phyloP scores from a whole-genome alignment of 1,284 basidiomycete genomes.

The Moniliophthora roreri region DNA sequence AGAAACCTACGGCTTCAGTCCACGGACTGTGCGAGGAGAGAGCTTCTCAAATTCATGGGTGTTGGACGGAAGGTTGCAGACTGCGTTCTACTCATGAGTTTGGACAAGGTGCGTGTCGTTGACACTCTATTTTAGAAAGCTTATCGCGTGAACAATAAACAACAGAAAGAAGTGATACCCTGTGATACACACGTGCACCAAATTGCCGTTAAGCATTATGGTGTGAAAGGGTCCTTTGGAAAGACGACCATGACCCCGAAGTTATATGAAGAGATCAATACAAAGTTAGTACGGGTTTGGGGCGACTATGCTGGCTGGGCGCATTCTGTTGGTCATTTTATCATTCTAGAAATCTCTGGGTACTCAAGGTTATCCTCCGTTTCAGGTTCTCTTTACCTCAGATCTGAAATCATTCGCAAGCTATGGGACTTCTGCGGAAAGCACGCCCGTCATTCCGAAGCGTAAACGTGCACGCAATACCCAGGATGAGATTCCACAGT shows the following conservation, averaged over 20 bases:
- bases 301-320: conserved; percentile 90
- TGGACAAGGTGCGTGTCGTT: conserved; percentile 73
- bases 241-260: conserved; percentile 76
- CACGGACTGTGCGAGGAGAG: conserved; percentile 66
- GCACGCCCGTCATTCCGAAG: conserved; percentile 24
- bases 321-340: conserved; percentile 62
- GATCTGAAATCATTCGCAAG: conserved; percentile 52
- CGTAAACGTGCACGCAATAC: conserved; percentile 18
- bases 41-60: conserved; percentile 82
- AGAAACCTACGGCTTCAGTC: conserved; percentile 48
- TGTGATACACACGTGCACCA: conserved; percentile 93
- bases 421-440: conserved; percentile 31
- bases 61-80: conserved; percentile 97
- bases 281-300: conserved; percentile 69
- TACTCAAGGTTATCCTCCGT: conserved; percentile 3
- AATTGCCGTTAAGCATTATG: conserved; percentile 84
- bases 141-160: not conserved
- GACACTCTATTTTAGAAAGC: conserved; percentile 8
- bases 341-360: not conserved
- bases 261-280: conserved; percentile 76
- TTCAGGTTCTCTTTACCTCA: conserved; percentile 58
- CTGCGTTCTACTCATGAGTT: conserved; percentile 92
- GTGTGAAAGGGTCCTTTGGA: conserved; percentile 55
- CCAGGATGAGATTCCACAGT: not conserved
- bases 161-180: conserved; percentile 79